These are phyloP conservation scores for Hypoxylon sp. DNA, from an alignment of 2,329 filamentous ascomycete species.

Conservation along the genomic window DNA sequence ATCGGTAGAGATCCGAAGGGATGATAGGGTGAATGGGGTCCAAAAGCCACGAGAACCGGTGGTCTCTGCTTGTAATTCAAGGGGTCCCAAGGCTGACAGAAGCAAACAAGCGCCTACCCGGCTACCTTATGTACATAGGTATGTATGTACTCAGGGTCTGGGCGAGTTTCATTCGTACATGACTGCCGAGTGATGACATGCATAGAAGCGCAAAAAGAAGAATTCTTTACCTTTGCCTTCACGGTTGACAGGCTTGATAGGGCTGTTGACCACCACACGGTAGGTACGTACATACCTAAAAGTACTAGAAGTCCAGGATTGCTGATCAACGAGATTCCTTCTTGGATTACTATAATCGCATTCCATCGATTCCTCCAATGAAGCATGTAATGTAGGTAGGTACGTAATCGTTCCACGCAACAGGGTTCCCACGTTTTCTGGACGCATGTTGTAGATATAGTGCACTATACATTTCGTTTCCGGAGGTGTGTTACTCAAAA, in stretches of 20 bases:
- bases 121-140: not conserved
- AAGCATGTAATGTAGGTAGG: slow-evolving; percentile 7
- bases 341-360: slow-evolving; percentile 18
- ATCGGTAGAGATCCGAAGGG: slow-evolving; percentile 43
- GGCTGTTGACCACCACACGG: slow-evolving; percentile 3
- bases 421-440: slow-evolving; percentile 45
- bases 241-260: slow-evolving; percentile 17
- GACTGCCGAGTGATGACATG: slow-evolving; percentile 44
- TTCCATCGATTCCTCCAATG: slow-evolving; percentile 8
- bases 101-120: slow-evolving; percentile 16
- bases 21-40: slow-evolving; percentile 39
- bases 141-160: slow-evolving; percentile 29
- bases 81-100: slow-evolving; percentile 6
- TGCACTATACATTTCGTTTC: slow-evolving; percentile 14
- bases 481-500: slow-evolving; percentile 27
- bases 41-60: slow-evolving; percentile 35
- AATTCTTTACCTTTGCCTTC: slow-evolving; percentile 20
- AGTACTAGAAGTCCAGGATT: slow-evolving; percentile 3
- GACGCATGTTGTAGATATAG: slow-evolving; percentile 36
- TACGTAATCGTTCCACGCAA: slow-evolving; percentile 28
- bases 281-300: slow-evolving; percentile 10
- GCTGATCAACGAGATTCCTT: slow-evolving; percentile 14
- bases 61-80: slow-evolving; percentile 34
- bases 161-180: slow-evolving; percentile 23
- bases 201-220: slow-evolving; percentile 41